Conservation (phyloP, 1,284 basidiomycete genomes). For the Schizopora paradoxa region DNA sequence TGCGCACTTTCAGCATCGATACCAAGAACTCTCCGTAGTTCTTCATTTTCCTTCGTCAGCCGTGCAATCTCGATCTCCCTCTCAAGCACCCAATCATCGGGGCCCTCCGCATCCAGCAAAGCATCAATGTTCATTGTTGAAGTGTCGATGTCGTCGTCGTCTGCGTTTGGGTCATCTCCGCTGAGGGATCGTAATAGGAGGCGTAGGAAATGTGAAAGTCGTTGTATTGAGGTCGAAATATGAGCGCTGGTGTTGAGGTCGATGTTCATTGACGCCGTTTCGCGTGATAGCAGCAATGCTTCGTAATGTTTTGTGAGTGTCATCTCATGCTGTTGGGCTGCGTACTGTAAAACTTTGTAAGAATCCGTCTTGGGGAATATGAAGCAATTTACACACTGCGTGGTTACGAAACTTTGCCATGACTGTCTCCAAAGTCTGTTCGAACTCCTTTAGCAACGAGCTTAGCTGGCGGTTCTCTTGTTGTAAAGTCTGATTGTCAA, state of each 20-base stretch:
- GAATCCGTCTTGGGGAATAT: neutral
- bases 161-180: conserved; percentile 52
- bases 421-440: conserved; percentile 90
- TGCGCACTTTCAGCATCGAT: conserved; percentile 57
- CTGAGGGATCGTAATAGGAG: conserved; percentile 66
- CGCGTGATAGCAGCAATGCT: conserved; percentile 69
- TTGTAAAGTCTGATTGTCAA: conserved; percentile 88
- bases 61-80: conserved; percentile 79
- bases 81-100: conserved; percentile 77
- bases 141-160: conserved; percentile 24
- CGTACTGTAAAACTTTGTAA: conserved; percentile 44
- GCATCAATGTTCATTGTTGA: conserved; percentile 32
- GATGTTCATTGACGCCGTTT: conserved; percentile 54
- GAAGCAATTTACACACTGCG: conserved; percentile 55
- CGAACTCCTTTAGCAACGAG: conserved; percentile 87
- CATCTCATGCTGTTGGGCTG: conserved; percentile 89
- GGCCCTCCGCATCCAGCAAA: conserved; percentile 35
- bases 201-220: conserved; percentile 67
- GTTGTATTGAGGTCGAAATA: conserved; percentile 52
- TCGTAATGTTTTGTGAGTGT: conserved; percentile 92
- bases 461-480: conserved; percentile 95
- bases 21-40: conserved; percentile 65
- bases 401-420: conserved; percentile 96
- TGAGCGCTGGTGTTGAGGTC: conserved; percentile 57
- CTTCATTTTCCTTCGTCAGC: conserved; percentile 76